Evolutionary conservation across 345 rosid genomes (phyloP).

Genomic region (Adansonia digitata): DNA sequence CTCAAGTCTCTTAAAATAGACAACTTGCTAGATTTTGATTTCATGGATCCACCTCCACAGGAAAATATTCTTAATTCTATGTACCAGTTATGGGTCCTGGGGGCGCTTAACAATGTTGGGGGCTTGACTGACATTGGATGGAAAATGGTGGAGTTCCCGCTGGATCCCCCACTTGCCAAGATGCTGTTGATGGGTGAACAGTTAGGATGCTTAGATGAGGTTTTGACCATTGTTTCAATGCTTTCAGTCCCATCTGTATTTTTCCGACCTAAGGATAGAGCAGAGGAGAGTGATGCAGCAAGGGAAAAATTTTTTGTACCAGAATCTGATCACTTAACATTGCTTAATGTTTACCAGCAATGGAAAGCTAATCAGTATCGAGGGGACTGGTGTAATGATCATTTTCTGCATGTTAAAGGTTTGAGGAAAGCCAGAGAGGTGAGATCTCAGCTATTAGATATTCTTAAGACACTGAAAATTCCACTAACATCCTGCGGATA

Average conservation of each 20-base stretch:
- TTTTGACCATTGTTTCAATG: conserved; percentile 95
- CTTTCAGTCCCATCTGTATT: conserved; percentile 98
- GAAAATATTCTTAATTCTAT: conserved; percentile 96
- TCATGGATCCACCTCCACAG: conserved; percentile 99
- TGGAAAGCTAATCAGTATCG: conserved; percentile 95
- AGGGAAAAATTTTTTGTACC: conserved; percentile 92
- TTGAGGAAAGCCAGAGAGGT: conserved; percentile 88
- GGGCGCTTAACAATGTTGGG: conserved; percentile 90
- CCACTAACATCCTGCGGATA: conserved; percentile 71
- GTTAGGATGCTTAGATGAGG: conserved; percentile 78
- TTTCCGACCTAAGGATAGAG: conserved; percentile 93
- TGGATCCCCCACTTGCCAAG: conserved; percentile 98
- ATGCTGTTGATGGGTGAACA: conserved; percentile 95
- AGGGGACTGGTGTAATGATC: conserved; percentile 93
- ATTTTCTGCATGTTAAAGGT: conserved; percentile 81
- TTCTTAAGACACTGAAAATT: conserved; percentile 75
- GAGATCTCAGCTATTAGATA: conserved; percentile 90
- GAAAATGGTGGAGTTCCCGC: conserved; percentile 98
- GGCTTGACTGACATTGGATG: conserved; percentile 81
- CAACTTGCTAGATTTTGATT: conserved; percentile 88
- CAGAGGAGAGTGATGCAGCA: conserved; percentile 92
- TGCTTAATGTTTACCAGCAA: conserved; percentile 80
- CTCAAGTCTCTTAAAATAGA: conserved; percentile 89
- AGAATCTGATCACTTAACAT: conserved; percentile 87
- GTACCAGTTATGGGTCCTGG: conserved; percentile 98